phyloP scores from a whole-genome alignment of 1,284 basidiomycete genomes.

The Apiotrichum brassicae region DNA sequence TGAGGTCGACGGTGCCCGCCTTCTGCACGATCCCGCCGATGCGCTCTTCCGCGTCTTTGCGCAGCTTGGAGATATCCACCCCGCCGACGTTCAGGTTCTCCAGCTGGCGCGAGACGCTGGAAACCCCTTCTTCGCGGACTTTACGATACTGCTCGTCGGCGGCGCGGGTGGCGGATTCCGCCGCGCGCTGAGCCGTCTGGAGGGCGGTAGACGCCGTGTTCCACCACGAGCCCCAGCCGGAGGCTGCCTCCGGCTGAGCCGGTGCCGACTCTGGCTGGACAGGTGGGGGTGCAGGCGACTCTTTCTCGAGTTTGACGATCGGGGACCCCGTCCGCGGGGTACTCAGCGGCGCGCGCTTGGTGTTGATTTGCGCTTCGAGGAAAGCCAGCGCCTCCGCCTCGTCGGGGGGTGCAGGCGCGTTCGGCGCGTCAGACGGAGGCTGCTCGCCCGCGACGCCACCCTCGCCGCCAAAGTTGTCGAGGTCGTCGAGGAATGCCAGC shows the following conservation, averaged over 20 bases:
- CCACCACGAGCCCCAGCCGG: slow-evolving; percentile 63
- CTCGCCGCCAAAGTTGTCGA: slow-evolving; percentile 61
- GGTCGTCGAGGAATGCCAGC: slow-evolving; percentile 79
- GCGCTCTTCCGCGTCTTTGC: slow-evolving; percentile 50
- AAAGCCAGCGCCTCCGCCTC: slow-evolving; percentile 67
- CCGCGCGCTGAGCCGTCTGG: slow-evolving; percentile 76
- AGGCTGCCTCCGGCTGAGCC: not conserved
- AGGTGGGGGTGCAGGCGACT: too few relatives aligned
- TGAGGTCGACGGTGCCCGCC: slow-evolving; percentile 58
- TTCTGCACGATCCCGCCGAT: slow-evolving; percentile 57
- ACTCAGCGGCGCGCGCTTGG: slow-evolving; percentile 53
- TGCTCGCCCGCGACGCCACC: not conserved
- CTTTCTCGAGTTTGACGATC: too few relatives aligned
- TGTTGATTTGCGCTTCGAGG: slow-evolving; percentile 80
- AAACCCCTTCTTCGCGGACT: slow-evolving; percentile 56
- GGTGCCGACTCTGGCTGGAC: slow-evolving; percentile 3
- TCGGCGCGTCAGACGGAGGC: not conserved
- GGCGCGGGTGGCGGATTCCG: slow-evolving; percentile 36
- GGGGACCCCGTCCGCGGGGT: slow-evolving; percentile 25
- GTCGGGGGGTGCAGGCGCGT: slow-evolving; percentile 20
- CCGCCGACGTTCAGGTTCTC: slow-evolving; percentile 53
- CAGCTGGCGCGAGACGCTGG: slow-evolving; percentile 21
- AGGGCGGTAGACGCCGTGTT: slow-evolving; percentile 75
- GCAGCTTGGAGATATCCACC: slow-evolving; percentile 75
- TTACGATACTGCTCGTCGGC: slow-evolving; percentile 66